Base-by-base conservation (phyloP, 441 rosid species). In the Gossypium gossypioides region DNA sequence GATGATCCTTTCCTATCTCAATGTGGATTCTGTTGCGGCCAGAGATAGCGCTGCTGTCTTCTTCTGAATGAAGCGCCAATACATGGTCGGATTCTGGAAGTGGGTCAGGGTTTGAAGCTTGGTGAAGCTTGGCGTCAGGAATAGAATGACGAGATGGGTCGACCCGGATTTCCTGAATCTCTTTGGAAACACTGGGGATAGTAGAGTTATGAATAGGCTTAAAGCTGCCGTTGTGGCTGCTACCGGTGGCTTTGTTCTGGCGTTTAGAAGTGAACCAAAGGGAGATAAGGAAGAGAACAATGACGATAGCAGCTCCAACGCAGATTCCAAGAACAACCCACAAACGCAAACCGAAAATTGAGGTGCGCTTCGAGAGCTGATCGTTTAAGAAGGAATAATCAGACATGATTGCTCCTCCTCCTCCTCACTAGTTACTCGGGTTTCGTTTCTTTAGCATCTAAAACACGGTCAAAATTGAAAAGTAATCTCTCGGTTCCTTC, bases 311-410 rank as follows among this genome's bases (percentile, higher is more conserved):
- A 9, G 92, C 87, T 8, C 97, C 98, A 9, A 90, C 89, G 64
- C 89, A 86, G 24, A 93, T 84, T 48, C 97, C 96, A 69, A 93
- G 90, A 10, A 93, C 90, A 1, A 91, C 88, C 97, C 98, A 90
- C 57, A 90, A 71, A 64, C 88, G 85, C 50, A 90, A 79, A 56
- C 89, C 90, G 50, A 93, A 89, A 62, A 93, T 84, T 48, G 90
- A 90, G 56, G 98, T 91, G 13, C 68, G 82, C 65, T 73, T 82
- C 0, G 97, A 91, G 72, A 93, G 86, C 70, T 86, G 84, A 78
- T 84, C 87, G 82, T 78, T 82, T 77, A 89, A 73, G 79, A 81
- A 84, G 52, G 84, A 77, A 71, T 72, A 75, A 58, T 16, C 77
- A 69, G 89, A 80, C 91, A 87, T 84, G 54, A 19, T 50, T 51